Evolutionary conservation across 1,139 yeast genomes (phyloP), one percentile per base, ranked within the genome.

Genomic region (Geotrichum carabidarum): DNA sequence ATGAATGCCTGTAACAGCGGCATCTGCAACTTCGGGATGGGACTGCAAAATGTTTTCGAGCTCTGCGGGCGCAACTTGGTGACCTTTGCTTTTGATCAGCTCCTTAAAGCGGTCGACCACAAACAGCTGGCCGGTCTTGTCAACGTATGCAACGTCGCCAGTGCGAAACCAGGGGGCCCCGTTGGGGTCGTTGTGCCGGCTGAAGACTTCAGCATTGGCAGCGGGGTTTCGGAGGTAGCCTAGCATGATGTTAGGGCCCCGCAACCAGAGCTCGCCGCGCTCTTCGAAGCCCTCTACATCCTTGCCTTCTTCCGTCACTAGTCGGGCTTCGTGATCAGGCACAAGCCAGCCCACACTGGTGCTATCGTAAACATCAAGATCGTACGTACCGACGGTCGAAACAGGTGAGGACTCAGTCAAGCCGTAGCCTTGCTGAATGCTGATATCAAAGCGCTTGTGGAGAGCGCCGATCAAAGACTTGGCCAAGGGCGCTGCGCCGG

Each of bases 61-160:
- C 67, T 82, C 85, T 58, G 88, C 94, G 1, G 94, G 93, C 0
- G 93, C 84, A 37, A 86, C 83, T 67, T 86, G 88, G 67, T 86
- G 91, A 57, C 93, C 94, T 70, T 86, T 91, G 8, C 88, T 75
- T 68, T 86, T 86, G 76, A 86, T 86, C 69, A 86, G 82, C 68
- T 86, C 88, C 73, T 86, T 86, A 47, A 84, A 86, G 57, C 95
- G 76, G 68, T 86, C 95, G 56, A 86, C 80, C 56, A 86, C 83
- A 59, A 65, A 73, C 45, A 84, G 70, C 61, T 83, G 77, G 31
- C 85, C 87, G 42, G 74, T 74, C 9, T 66, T 65, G 44, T 75
- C 78, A 48, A 85, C 70, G 44, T 72, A 71, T 2, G 86, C 91
- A 58, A 86, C 80, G 69, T 86, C 95, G 49, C 95, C 95, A 8